These are phyloP conservation scores for Vigna angularis DNA, from an alignment of 306 rosid genomes.

Conservation along the genomic window DNA sequence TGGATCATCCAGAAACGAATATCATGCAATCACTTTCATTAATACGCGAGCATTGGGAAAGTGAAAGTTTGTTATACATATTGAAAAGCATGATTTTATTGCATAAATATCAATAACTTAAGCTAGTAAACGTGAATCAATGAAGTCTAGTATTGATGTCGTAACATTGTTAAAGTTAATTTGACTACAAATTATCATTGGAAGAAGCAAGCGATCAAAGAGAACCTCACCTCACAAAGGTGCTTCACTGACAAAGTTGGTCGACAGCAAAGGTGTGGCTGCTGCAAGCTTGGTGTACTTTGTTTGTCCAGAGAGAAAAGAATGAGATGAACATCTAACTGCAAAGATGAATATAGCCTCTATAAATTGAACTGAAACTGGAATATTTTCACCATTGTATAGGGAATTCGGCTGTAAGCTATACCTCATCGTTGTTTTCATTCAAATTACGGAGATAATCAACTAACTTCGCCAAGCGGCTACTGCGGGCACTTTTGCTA, in stretches of 20 bases:
- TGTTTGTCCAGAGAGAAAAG: constrained; percentile 75
- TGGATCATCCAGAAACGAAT: constrained; percentile 8
- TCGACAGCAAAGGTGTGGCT: constrained; percentile 86
- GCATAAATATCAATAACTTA: constrained; percentile 44
- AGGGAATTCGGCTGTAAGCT: constrained; percentile 33
- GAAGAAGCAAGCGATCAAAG: constrained; percentile 23
- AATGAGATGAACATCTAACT: constrained; percentile 85
- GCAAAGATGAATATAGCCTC: constrained; percentile 47
- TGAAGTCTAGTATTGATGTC: constrained; percentile 16
- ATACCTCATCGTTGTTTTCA: constrained; percentile 79
- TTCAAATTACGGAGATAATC: constrained; percentile 75
- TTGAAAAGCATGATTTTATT: constrained; percentile 25
- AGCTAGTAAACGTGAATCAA: constrained; percentile 50
- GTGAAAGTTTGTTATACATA: neutral
- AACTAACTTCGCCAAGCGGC: constrained; percentile 78
- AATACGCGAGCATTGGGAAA: neutral
- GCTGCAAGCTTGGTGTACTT: constrained; percentile 69
- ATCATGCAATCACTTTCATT: constrained; percentile 5
- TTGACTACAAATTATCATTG: constrained; percentile 27
- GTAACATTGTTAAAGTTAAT: constrained; percentile 13
- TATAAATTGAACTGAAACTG: constrained; percentile 35
- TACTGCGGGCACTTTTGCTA: constrained; percentile 68
- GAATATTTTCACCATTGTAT: constrained; percentile 20
- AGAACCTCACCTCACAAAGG: constrained; percentile 75
- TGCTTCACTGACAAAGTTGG: constrained; percentile 80